Base-by-base conservation (phyloP, 2,329 filamentous ascomycete genomes). In the Fusarium buharicum region DNA sequence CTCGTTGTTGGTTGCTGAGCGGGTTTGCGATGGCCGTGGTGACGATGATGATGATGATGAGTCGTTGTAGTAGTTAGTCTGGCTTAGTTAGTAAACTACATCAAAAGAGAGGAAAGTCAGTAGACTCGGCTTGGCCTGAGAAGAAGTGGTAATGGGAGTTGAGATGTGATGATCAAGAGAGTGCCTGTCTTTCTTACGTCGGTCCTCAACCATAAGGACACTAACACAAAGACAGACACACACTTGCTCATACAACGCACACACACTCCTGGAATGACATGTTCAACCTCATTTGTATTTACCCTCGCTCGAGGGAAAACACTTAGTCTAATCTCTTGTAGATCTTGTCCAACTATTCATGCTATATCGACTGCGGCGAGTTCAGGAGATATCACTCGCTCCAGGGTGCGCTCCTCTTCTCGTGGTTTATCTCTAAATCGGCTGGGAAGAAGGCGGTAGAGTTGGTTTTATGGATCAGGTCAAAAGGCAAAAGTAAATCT, bases 1-100 rank as follows among this genome's bases (percentile, higher is more conserved):
- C 55, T 64, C 46, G 44, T 55, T 49, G 59, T 31, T 63, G 53
- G 57, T 66, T 66, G 62, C 62, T 28, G 46, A 49, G 57, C 38
- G 41, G 41, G 47, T 47, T 55, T 36, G 33, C 38, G 43, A 52
- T 31, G 37, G 53, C 45, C 44, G 28, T 54, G 47, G 40, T 49
- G 46, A 63, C 48, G 44, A 45, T 33, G 16, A 57, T 11, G 17
- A 20, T 33, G 34, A 20, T 8, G n/a, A 33, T 49, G 36, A 40
- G 20, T 55, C 17, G 37, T 46, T 31, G 31, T 39, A 44, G 30
- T 28, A 30, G 44, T 31, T 62, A 48, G 46, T 36, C 28, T 34
- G 40, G 27, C 37, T 24, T 17, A 28, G 39, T 39, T 33, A 44
- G 24, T 17, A 22, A 13, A 41, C 22, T n/a, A 38, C 28, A 12